Conservation (phyloP, 371 early-diverging fungal genomes). For the Nematocida ausubeli region DNA sequence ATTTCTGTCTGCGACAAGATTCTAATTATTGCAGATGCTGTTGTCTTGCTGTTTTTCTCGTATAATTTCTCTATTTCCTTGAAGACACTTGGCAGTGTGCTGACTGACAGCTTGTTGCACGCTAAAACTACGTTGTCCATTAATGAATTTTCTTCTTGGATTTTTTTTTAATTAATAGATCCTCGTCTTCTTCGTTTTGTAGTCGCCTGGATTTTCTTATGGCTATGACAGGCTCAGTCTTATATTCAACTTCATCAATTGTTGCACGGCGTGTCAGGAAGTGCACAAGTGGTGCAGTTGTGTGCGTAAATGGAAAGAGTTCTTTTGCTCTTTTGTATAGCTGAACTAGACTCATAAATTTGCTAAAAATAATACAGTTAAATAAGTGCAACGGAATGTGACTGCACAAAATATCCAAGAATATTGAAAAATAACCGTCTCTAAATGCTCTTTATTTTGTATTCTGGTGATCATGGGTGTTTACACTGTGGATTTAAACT, state of each 20-base stretch:
- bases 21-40: constrained; percentile 10
- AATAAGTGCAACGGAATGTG: background rate
- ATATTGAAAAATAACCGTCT: too few relatives aligned
- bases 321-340: constrained; percentile 8
- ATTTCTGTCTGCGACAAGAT: constrained; percentile 1
- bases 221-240: background rate
- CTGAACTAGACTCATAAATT: background rate
- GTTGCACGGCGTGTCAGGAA: constrained; percentile 21
- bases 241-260: constrained; percentile 9
- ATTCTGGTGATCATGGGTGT: too few relatives aligned
- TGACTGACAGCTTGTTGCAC: constrained; percentile 43
- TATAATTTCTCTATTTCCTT: constrained; percentile 22
- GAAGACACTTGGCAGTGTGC: constrained; percentile 22
- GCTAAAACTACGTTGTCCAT: constrained; percentile 40
- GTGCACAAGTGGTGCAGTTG: background rate
- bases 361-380: background rate
- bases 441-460: too few relatives aligned
- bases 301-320: background rate
- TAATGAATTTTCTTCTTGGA: constrained; percentile 28
- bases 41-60: constrained; percentile 1
- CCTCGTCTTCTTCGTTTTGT: background rate
- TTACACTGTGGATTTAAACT: too few relatives aligned
- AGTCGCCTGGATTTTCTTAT: constrained; percentile 9
- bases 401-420: too few relatives aligned
- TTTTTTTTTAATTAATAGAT: constrained; percentile 12